Base-by-base conservation (phyloP, 1,139 yeast species). In the Waltiozyma sp. region DNA sequence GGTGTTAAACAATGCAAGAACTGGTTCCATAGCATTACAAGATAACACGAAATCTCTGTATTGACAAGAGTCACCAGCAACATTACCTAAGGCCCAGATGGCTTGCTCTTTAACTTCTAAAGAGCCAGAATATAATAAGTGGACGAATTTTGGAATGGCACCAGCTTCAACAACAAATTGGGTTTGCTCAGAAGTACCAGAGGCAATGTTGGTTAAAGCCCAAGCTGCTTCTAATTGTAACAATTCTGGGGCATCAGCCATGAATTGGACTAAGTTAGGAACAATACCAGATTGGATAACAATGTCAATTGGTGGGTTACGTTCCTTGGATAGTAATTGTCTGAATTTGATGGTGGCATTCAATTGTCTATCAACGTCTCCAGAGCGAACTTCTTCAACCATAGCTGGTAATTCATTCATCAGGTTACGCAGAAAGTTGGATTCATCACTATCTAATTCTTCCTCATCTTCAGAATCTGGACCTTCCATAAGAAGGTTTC, bases 1-100 rank as follows among this genome's bases (percentile, higher is more conserved):
- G 40, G 85, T 75, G 60, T 79, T 77, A 65, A 91, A 84, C 48
- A 91, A 70, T 28, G 76, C 70, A 57, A 91, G 72, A 46, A 91
- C 85, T 9, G 96, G 96, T 48, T 77, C 81, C 82, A 91, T 82
- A 28, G 97, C 97, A 49, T 85, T 81, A 56, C 88, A 81, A 39
- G 72, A 68, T 55, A 91, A 72, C 38, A 91, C 98, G 55, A 73
- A 80, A 65, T 91, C 97, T 67, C 98, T 78, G 70, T 81, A 87
- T 44, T 72, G 72, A 16, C 96, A 75, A 19, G 95, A 85, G 63
- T 91, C 98, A 64, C 98, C 98, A 28, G 98, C 97, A 62, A 91
- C 96, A 63, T 91, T 93, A 65, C 98, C 98, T 55, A 91, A 71
- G 35, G 98, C 98, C 98, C 98, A 91, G 54, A 91, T 91, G 19